Evolutionary conservation across 257 asterid species (phyloP), one percentile per base, ranked within the genome.

Genomic region (Primulina tabacum): DNA sequence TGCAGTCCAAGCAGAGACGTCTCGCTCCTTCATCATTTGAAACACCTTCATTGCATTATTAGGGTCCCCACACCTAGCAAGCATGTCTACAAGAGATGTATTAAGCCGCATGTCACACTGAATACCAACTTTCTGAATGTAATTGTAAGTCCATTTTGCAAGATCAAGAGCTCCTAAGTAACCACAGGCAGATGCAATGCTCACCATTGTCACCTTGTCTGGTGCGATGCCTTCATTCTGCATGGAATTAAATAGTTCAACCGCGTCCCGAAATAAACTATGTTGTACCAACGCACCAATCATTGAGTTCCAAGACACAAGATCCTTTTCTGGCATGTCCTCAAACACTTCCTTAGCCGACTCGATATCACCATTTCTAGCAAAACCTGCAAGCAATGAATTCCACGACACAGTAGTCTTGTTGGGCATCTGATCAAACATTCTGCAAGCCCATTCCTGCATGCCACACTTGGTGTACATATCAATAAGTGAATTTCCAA

Each of bases 231-330:
- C 79, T 60, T 82, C 82, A 5, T 50, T 76, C 80, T 80, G 89
- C 92, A 86, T 80, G 8, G 69, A 73, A 14, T 69, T 81, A 65
- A 84, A 84, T 34, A 86, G 69, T 30, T 76, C 80, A 67, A 86
- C 78, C 2, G 83, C 87, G 0, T 82, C 84, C 7, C 58, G 43
- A 62, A 86, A 86, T 43, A 73, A 66, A 76, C 83, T 80, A 68
- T 73, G 70, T 34, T 80, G 83, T 40, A 80, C 83, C 74, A 86
- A 73, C 58, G 80, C 83, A 65, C 75, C 69, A 33, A 86, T 82
- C 76, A 86, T 74, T 24, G 89, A 72, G 80, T 86, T 86, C 92
- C 92, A 86, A 14, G 89, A 82, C 8, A 84, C 86, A 2, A 84
- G 61, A 65, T 84, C 53, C 40, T 72, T 80, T 38, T 86, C 92